Conservation (phyloP, 768 basidiomycete genomes). For the Naganishia onofrii region DNA sequence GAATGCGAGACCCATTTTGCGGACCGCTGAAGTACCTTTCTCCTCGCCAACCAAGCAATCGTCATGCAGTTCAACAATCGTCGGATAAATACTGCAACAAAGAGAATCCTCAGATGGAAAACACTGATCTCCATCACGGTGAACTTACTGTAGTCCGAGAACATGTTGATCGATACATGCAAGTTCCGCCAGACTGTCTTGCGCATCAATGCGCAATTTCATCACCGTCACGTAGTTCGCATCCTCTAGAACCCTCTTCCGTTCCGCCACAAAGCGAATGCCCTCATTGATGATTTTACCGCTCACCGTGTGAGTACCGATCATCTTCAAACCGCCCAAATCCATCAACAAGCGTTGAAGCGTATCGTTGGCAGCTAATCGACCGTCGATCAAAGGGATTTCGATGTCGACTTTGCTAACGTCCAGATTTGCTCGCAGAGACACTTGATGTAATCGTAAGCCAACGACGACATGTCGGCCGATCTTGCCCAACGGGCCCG, state of each 20-base stretch:
- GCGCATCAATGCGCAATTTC: conserved; percentile 40
- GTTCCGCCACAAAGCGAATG: conserved; percentile 39
- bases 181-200: conserved; percentile 37
- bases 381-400: conserved; percentile 63
- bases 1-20: conserved; percentile 42
- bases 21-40: background rate
- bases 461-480: conserved; percentile 36
- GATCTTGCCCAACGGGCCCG: conserved; percentile 47
- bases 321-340: conserved; percentile 59
- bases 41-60: conserved; percentile 41
- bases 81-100: conserved; percentile 38
- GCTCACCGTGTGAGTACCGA: conserved; percentile 55
- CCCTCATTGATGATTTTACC: conserved; percentile 41
- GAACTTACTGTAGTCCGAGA: conserved; percentile 41
- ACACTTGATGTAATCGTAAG: conserved; percentile 69
- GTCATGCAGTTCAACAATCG: conserved; percentile 44
- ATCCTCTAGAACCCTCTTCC: conserved; percentile 33
- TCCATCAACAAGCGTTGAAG: conserved; percentile 64
- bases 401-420: conserved; percentile 71
- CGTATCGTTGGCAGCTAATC: conserved; percentile 60
- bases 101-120: background rate
- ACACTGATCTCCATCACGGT: background rate
- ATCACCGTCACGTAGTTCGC: conserved; percentile 38
- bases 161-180: conserved; percentile 41
- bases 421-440: conserved; percentile 74